Evolutionary conservation across 2,329 filamentous ascomycete genomes (phyloP).

Genomic region (Ramularia collo-cygni): DNA sequence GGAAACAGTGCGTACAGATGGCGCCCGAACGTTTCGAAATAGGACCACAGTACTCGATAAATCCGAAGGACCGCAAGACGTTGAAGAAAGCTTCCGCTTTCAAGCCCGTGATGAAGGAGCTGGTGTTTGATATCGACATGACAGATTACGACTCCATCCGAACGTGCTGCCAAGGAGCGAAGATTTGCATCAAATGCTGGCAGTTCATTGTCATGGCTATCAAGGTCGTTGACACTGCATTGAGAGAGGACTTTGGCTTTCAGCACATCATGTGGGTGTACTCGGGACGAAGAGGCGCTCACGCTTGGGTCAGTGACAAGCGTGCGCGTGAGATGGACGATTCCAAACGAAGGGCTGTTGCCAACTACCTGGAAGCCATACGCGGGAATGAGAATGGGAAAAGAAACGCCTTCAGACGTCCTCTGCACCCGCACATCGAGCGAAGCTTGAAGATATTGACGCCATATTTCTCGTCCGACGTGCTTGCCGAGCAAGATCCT

Average conservation of each 20-base stretch:
- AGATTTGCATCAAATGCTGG: constrained; percentile 94
- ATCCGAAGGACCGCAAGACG: constrained; percentile 87
- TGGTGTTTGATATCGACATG: constrained; percentile 99
- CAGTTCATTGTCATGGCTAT: constrained; percentile 97
- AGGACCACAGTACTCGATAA: constrained; percentile 90
- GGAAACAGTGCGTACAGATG: constrained; percentile 81
- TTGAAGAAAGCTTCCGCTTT: constrained; percentile 75
- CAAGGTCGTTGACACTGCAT: constrained; percentile 78
- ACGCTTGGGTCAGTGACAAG: constrained; percentile 97
- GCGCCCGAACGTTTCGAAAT: constrained; percentile 96
- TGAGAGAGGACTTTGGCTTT: constrained; percentile 94
- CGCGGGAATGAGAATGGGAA: constrained; percentile 77
- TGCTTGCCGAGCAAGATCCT: constrained; percentile 79
- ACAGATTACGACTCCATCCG: constrained; percentile 97
- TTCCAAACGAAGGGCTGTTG: constrained; percentile 73
- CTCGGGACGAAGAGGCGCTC: constrained; percentile 88
- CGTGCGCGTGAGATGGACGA: constrained; percentile 80
- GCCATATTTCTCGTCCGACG: constrained; percentile 73
- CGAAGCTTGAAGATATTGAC: constrained; percentile 82
- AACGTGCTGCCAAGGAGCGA: constrained; percentile 88
- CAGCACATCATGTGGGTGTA: constrained; percentile 98
- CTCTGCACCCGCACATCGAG: constrained; percentile 80
- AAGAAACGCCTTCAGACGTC: constrained; percentile 75
- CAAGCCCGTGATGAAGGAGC: constrained; percentile 80
- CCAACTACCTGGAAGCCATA: constrained; percentile 84